Conservation (phyloP, 106 monocot species). For the Apostasia ramifera region DNA sequence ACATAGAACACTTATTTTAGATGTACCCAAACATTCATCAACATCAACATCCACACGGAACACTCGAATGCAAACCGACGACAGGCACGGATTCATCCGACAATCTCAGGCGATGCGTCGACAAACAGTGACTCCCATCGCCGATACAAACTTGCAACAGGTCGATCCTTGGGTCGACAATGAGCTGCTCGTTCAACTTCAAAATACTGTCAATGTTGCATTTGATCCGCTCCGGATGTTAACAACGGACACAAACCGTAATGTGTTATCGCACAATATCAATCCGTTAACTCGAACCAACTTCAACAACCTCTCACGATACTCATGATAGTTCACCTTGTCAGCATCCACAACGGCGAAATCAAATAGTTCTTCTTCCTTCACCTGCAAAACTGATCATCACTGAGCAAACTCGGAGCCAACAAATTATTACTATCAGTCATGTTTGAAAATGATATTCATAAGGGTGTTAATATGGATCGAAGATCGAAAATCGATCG, state of each 20-base stretch:
- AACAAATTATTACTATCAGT: no score
- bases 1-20: no score
- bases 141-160: conserved; percentile 13
- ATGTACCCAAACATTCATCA: no score
- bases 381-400: background rate
- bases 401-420: no score
- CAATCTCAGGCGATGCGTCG: conserved; percentile 1
- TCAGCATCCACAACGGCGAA: conserved; percentile 63
- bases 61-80: no score
- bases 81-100: no score
- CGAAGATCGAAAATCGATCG: no score
- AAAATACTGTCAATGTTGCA: no score
- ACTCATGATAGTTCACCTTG: conserved; percentile 29
- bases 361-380: conserved; percentile 34
- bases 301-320: conserved; percentile 45
- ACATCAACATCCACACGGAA: no score
- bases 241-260: conserved; percentile 49
- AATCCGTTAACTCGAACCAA: conserved; percentile 47
- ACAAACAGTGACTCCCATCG: conserved; percentile 10
- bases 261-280: conserved; percentile 60
- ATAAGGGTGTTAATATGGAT: no score
- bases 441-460: no score
- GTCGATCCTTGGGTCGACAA: conserved; percentile 13
- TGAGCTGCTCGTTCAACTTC: conserved; percentile 19
- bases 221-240: background rate